A percentile compares a stretch with the other conserved stretches of the same genome.
phyloP scores from a whole-genome alignment of 169 alveolate genomes.

The Babesia ovata region DNA sequence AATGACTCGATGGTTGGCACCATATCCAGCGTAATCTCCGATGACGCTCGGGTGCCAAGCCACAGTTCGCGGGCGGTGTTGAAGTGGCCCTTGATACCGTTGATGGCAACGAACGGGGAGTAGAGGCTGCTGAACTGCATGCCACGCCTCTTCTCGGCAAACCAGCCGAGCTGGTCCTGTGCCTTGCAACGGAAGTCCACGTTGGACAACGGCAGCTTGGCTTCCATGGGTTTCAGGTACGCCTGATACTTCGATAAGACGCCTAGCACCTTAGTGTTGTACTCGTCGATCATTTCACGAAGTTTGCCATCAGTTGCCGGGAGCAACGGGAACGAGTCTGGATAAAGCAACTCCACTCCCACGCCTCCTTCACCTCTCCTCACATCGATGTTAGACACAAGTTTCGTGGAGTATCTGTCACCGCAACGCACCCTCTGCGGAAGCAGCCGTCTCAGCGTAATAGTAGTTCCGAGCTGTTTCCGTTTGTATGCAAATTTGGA shows the following conservation, averaged over 20 bases:
- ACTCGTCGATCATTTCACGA: slow-evolving; percentile 20
- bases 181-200: slow-evolving; percentile 14
- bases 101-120: slow-evolving; percentile 42
- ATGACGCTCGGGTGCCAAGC: slow-evolving; percentile 26
- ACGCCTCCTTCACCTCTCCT: neutral
- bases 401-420: neutral
- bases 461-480: slow-evolving; percentile 40
- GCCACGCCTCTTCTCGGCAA: neutral
- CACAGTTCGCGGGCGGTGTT: slow-evolving; percentile 50
- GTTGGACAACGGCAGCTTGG: slow-evolving; percentile 27
- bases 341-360: slow-evolving; percentile 28
- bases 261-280: slow-evolving; percentile 27
- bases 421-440: slow-evolving; percentile 53
- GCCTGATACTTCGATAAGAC: slow-evolving; percentile 50
- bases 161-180: slow-evolving; percentile 5
- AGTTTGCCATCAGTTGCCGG: slow-evolving; percentile 18
- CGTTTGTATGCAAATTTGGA: slow-evolving; percentile 34
- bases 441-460: slow-evolving; percentile 38
- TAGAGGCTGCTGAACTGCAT: slow-evolving; percentile 3
- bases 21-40: slow-evolving; percentile 53
- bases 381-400: slow-evolving; percentile 15
- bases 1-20: slow-evolving; percentile 58
- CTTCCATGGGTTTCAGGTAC: slow-evolving; percentile 29
- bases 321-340: slow-evolving; percentile 64
- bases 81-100: slow-evolving; percentile 33